Evolutionary conservation across 2,329 filamentous ascomycete genomes (phyloP), one percentile per base, ranked within the genome.

Genomic region (Xylariaceae sp.): DNA sequence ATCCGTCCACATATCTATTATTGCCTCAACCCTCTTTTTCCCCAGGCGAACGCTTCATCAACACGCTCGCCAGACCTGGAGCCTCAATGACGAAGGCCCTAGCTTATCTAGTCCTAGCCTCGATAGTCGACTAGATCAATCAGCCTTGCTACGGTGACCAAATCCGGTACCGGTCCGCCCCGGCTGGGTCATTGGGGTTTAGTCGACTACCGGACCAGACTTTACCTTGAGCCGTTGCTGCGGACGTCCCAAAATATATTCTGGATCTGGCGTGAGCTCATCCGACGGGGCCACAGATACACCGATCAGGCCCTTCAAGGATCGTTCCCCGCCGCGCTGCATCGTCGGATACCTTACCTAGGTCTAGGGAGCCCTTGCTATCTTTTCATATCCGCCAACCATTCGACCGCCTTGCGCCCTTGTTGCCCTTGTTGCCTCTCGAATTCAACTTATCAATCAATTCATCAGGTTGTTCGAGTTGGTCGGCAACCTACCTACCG

Each of bases 61-160:
- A 34, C n/a, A n/a, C 50, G 19, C 19, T 47, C 34, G 32, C 47
- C 49, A 49, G 48, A 54, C 40, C 50, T 51, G 49, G 48, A 58
- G 59, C 56, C 64, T 72, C 72, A 76, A 81, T 82, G 79, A 80
- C 77, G 73, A 73, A 72, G 74, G 80, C 74, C 71, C 72, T 74
- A 70, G 73, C 78, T 78, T 80, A 80, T 80, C 77, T 81, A 65
- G 73, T 79, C 68, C 72, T 79, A 62, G 72, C 70, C 68, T 76
- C 77, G 59, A 74, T 80, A 68, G 70, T 79, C 69, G 79, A 77
- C 68, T 79, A 79, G 67, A 58, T 16, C 49, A 58, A 59, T 52
- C 57, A 58, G 52, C 58, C 55, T 53, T 56, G 60, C 61, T 58
- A 51, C 43, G 49, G 13, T 46, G 53, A 30, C 49, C 56, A 41